Evolutionary conservation across 2,329 filamentous ascomycete species (phyloP), one percentile per base, ranked within the genome.

Genomic region (Stagonosporopsis rhizophila): DNA sequence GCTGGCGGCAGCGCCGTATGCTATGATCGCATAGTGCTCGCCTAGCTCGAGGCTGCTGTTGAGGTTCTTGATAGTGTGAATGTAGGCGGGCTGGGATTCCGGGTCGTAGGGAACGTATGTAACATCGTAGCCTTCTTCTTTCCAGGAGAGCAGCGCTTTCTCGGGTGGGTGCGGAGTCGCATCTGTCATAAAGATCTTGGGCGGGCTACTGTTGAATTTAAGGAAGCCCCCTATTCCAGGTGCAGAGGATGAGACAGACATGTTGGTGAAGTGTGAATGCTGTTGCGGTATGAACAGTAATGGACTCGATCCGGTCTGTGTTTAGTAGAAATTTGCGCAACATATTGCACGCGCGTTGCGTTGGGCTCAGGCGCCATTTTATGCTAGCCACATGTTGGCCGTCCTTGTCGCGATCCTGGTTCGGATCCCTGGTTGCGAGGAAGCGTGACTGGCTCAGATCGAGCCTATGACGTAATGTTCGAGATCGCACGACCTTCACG

Each of bases 71-170:
- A 81, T 55, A 7, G 67, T 59, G 6, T 59, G 66, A 15, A 63
- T 58, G 65, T 77, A 80, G 15, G 62, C 47, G 35, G 72, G 68
- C 25, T 67, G 62, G 3, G 64, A 52, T 39, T 57, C 62, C 3
- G 67, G 55, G 5, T 63, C 49, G 61, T 72, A 71, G 1, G 77
- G 73, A 3, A 80, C 64, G 52, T 77, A 79, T 19, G 64, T 71
- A 6, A 74, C 72, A 32, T 77, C 69, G 70, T 76, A 81, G 53
- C 78, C 76, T 66, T 81, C 78, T 55, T 78, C 73, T 59, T 70
- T 69, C 65, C 78, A 76, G 41, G 77, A 68, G 9, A 77, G 62
- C 15, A 80, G 59, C 5, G 74, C 67, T n/a, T 66, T 63, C 20
- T 70, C 65, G 30, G 79, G 75, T 44, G 78, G 76, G 35, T 76